phyloP scores from a whole-genome alignment of 257 asterid species.

The Solanum appendiculatum region DNA sequence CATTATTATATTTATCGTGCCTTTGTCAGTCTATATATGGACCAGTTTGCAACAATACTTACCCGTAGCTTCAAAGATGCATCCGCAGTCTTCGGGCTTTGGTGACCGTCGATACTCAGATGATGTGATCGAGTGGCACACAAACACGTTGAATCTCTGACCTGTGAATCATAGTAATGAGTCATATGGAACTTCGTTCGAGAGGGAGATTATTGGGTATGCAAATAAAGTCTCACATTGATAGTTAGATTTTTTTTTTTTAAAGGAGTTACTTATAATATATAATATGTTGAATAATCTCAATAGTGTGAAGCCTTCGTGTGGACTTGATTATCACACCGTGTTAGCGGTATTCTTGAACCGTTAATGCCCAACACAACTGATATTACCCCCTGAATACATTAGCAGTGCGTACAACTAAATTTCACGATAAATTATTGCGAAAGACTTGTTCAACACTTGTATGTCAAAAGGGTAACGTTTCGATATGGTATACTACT shows the following conservation, averaged over 20 bases:
- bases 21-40: background rate
- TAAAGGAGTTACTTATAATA: background rate
- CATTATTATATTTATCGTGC: too few relatives aligned
- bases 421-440: background rate
- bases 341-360: background rate
- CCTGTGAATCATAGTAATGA: background rate
- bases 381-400: background rate
- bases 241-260: too few relatives aligned
- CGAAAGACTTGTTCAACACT: background rate
- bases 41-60: background rate
- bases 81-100: too few relatives aligned
- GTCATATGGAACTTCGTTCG: background rate
- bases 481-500: background rate
- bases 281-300: background rate
- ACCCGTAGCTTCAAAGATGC: too few relatives aligned
- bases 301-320: background rate
- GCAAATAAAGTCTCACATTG: background rate
- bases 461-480: background rate
- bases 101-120: background rate
- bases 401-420: background rate
- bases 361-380: background rate
- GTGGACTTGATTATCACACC: too few relatives aligned
- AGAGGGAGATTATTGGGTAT: background rate
- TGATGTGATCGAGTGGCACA: background rate
- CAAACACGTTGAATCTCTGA: background rate